These are phyloP conservation scores for Amphibolis antarctica DNA, from an alignment of 106 monocot genomes.

Conservation along the genomic window DNA sequence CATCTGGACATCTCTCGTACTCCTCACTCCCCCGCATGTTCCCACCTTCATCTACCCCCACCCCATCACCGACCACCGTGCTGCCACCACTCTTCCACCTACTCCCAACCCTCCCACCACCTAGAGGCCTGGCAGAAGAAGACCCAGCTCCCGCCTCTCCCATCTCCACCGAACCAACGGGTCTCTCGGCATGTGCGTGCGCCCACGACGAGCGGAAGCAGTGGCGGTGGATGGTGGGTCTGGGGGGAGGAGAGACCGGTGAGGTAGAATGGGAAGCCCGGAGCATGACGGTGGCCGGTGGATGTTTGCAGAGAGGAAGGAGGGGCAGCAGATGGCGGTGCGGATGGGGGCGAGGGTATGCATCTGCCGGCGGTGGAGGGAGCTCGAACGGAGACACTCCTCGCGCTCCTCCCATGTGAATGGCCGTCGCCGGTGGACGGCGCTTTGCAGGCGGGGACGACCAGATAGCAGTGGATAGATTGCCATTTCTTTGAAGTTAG, in stretches of 20 bases:
- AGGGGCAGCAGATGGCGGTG: no score
- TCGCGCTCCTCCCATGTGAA: no score
- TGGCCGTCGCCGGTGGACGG: no score
- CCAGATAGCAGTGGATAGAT: no score
- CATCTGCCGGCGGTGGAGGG: neutral
- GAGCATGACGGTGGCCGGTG: no score
- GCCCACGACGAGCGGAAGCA: neutral
- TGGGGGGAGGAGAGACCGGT: neutral
- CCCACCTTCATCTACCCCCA: no score
- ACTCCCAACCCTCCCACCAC: no score
- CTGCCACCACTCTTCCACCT: no score
- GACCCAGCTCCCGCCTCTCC: neutral
- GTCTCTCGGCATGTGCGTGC: conserved; percentile 3
- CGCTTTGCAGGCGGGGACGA: no score
- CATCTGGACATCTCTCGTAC: neutral
- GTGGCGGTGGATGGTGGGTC: neutral
- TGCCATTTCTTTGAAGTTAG: no score
- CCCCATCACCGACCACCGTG: no score
- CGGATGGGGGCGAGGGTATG: neutral
- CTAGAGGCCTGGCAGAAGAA: conserved; percentile 1
- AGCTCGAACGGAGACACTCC: neutral
- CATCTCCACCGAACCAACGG: neutral
- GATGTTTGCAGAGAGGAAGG: no score
- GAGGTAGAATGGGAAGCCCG: neutral
- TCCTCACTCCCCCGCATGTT: neutral